Percentiles rank a stretch among this genome's conserved stretches.
Conservation (phyloP, 768 basidiomycete genomes). For the Lentinula aciculospora region DNA sequence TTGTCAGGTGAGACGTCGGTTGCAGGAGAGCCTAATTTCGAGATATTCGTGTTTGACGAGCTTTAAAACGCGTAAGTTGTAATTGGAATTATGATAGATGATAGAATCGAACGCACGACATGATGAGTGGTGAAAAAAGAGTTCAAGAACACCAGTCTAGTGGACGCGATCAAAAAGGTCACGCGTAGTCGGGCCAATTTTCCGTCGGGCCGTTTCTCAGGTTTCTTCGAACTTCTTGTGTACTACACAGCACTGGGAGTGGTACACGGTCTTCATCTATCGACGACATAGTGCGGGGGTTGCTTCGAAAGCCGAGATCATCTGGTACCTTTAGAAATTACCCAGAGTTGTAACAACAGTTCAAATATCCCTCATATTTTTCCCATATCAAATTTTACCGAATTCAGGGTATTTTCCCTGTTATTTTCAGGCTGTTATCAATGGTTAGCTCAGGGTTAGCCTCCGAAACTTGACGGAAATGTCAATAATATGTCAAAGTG, state of each 20-base stretch:
- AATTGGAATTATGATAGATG: background rate
- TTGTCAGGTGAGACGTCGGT: constrained; percentile 37
- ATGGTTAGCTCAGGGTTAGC: background rate
- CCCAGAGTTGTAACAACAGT: no score
- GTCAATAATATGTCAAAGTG: background rate
- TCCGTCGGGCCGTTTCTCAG: no score
- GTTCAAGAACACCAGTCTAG: background rate
- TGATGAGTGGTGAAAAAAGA: background rate
- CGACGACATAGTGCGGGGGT: no score
- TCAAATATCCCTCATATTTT: no score
- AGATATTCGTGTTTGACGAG: background rate
- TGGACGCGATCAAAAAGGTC: background rate
- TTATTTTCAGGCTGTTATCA: no score
- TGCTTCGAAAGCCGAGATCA: no score
- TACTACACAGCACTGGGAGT: no score
- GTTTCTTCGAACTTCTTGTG: no score
- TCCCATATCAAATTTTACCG: no score
- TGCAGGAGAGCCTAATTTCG: constrained; percentile 2
- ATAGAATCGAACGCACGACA: background rate
- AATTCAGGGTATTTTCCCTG: no score
- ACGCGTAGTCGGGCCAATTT: background rate
- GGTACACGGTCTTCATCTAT: no score
- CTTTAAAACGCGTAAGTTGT: background rate
- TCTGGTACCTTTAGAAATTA: no score
- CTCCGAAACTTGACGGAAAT: background rate